These are phyloP conservation scores for Xylaria castorea DNA, from an alignment of 495 filamentous ascomycete species.

Conservation along the genomic window DNA sequence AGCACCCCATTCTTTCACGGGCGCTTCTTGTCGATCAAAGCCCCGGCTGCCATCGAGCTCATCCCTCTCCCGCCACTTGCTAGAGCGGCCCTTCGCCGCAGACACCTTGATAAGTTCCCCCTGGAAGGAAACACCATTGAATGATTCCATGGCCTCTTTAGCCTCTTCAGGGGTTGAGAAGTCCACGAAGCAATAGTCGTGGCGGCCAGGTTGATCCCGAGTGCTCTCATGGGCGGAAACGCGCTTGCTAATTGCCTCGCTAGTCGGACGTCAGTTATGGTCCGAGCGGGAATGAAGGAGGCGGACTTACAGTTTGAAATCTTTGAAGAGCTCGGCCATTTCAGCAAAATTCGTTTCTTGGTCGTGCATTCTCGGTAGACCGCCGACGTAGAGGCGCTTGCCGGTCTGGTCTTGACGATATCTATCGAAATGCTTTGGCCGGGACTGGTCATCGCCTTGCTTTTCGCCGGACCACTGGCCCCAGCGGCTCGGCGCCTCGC, in stretches of 20 bases:
- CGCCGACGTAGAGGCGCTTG: conserved; percentile 68
- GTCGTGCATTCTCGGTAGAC: conserved; percentile 64
- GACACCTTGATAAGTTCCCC: conserved; percentile 34
- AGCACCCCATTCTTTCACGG: conserved; percentile 1
- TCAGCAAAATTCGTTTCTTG: conserved; percentile 59
- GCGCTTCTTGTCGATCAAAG: conserved; percentile 10
- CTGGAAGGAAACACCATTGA: conserved; percentile 39
- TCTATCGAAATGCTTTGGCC: conserved; percentile 22
- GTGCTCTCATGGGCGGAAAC: conserved; percentile 64
- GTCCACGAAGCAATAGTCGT: conserved; percentile 75
- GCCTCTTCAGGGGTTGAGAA: conserved; percentile 63
- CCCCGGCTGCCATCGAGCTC: conserved; percentile 23
- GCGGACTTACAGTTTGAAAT: conserved; percentile 55
- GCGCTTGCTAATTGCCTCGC: conserved; percentile 68
- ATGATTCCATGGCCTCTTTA: conserved; percentile 45
- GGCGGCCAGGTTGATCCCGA: conserved; percentile 58
- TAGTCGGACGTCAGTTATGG: conserved; percentile 33
- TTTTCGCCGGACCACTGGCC: conserved; percentile 46
- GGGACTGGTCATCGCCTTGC: conserved; percentile 19
- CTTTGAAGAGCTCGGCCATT: conserved; percentile 65
- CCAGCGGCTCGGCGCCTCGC: conserved; percentile 43
- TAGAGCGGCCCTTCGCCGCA: conserved; percentile 31
- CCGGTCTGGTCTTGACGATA: conserved; percentile 41
- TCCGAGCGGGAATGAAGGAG: conserved; percentile 20
- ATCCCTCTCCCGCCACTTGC: conserved; percentile 36